Conservation (phyloP, 78 protist genomes). For the Anaeramoeba ignava region DNA sequence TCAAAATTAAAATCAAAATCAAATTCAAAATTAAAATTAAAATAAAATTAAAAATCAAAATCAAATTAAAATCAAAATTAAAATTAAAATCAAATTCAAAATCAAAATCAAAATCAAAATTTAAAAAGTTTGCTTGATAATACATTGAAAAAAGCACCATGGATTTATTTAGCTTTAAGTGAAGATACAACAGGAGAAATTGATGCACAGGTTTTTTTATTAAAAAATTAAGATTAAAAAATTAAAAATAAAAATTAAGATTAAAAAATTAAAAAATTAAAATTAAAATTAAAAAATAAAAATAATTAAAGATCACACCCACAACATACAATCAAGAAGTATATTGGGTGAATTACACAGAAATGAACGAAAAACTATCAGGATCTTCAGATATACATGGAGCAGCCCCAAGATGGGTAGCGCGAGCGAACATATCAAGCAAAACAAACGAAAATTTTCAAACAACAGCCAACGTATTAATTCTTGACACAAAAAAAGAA, state of each 20-base stretch:
- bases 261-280: not conserved
- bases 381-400: not conserved
- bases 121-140: too few relatives aligned
- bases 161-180: not conserved
- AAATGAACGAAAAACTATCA: not conserved
- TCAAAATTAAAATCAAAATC: too few relatives aligned
- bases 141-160: not conserved
- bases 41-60: too few relatives aligned
- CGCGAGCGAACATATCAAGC: not conserved
- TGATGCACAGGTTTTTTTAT: not conserved
- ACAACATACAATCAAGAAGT: not conserved
- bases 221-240: not conserved
- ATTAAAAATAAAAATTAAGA: not conserved
- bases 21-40: too few relatives aligned
- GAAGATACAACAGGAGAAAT: not conserved
- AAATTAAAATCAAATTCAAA: too few relatives aligned
- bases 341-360: not conserved
- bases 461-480: not conserved
- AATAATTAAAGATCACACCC: not conserved
- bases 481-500: not conserved
- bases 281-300: not conserved
- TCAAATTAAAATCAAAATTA: too few relatives aligned
- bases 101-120: too few relatives aligned
- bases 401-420: not conserved
- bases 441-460: not conserved